Conservation (phyloP, 2,329 filamentous ascomycete species). For the Diaporthe caulivora region DNA sequence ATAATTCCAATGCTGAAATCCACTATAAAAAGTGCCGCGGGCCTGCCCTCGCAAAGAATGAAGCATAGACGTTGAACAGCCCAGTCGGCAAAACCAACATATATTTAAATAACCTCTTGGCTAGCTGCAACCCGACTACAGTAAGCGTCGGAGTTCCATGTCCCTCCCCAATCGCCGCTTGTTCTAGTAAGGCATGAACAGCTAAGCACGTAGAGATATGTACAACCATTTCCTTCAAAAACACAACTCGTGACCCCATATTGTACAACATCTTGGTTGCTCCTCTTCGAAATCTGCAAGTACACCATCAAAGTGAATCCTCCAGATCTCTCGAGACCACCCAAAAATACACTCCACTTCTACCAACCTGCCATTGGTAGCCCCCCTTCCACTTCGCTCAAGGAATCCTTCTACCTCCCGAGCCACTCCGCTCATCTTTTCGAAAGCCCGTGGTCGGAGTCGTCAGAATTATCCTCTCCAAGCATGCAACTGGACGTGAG, state of each 20-base stretch:
- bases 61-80: no score
- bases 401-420: neutral
- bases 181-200: constrained; percentile 21
- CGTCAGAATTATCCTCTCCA: neutral
- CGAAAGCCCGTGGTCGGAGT: neutral
- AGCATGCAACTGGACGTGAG: neutral
- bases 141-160: neutral
- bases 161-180: neutral
- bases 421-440: neutral
- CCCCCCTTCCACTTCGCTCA: neutral
- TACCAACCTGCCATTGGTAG: neutral
- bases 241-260: constrained; percentile 9
- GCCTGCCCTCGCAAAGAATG: neutral
- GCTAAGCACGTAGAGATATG: constrained; percentile 6
- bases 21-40: neutral
- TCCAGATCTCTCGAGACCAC: neutral
- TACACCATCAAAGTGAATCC: constrained; percentile 1
- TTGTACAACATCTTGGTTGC: constrained; percentile 16
- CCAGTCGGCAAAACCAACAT: neutral
- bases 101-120: constrained; percentile 7
- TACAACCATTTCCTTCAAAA: constrained; percentile 17
- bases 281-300: neutral
- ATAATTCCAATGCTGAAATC: no score
- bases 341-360: neutral
- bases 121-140: constrained; percentile 9